Conservation (phyloP, 495 filamentous ascomycete genomes). For the Chaetomium fimeti region DNA sequence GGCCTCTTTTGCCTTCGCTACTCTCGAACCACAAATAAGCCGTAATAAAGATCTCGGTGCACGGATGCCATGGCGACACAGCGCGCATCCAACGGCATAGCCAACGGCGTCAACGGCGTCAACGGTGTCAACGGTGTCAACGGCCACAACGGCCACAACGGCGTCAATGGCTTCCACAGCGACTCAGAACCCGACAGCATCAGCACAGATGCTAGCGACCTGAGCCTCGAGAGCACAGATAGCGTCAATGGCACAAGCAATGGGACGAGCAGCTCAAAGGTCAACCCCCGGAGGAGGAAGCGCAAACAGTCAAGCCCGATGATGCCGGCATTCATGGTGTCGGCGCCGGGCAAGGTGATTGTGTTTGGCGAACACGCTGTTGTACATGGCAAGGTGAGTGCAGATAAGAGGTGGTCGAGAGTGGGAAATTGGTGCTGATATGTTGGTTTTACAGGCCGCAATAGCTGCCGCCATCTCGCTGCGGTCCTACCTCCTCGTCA, state of each 20-base stretch:
- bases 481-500: constrained; percentile 92
- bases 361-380: constrained; percentile 96
- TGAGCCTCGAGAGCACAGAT: constrained; percentile 17
- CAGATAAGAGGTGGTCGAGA: background rate
- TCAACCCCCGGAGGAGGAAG: constrained; percentile 34
- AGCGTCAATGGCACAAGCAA: constrained; percentile 19
- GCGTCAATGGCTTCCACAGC: constrained; percentile 31
- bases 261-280: constrained; percentile 18
- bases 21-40: background rate
- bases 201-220: constrained; percentile 28
- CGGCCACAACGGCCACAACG: constrained; percentile 25
- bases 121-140: constrained; percentile 32
- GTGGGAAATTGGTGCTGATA: background rate
- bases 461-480: constrained; percentile 93
- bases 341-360: constrained; percentile 95
- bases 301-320: constrained; percentile 58
- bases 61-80: constrained; percentile 27
- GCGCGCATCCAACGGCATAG: constrained; percentile 17
- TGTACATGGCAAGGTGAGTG: constrained; percentile 79
- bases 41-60: background rate
- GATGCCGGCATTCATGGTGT: constrained; percentile 93
- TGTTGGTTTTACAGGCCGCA: constrained; percentile 57
- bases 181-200: constrained; percentile 21
- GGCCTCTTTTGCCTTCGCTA: constrained; percentile 4
- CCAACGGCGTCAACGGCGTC: constrained; percentile 23